Conservation (phyloP, 768 basidiomycete genomes). For the Wakefieldia striispora region DNA sequence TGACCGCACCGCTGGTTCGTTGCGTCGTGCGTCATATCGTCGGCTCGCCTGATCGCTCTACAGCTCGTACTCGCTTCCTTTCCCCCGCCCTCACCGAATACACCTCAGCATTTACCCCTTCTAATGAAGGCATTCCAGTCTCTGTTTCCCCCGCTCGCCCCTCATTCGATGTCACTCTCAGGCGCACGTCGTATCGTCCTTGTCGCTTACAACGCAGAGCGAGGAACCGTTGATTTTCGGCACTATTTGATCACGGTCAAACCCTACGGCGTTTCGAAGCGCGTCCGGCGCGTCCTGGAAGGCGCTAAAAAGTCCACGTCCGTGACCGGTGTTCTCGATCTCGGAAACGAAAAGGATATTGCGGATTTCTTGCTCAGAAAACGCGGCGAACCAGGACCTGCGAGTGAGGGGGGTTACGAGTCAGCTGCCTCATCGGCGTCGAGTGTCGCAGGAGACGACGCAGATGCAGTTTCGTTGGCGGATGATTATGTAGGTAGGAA, state of each 20-base stretch:
- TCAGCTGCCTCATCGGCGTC: slow-evolving; percentile 78
- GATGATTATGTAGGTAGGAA: slow-evolving; percentile 94
- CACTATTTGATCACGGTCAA: slow-evolving; percentile 96
- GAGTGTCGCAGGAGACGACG: slow-evolving; percentile 84
- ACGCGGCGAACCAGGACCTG: slow-evolving; percentile 55
- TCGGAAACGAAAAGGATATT: slow-evolving; percentile 90
- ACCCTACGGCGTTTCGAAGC: slow-evolving; percentile 89
- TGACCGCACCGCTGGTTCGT: slow-evolving; percentile 86
- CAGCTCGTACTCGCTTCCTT: slow-evolving; percentile 89
- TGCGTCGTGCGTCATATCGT: neutral
- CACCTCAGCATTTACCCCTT: slow-evolving; percentile 82
- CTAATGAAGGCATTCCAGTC: slow-evolving; percentile 96
- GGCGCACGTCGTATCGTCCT: slow-evolving; percentile 94
- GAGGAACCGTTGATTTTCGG: slow-evolving; percentile 85
- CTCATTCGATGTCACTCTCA: slow-evolving; percentile 74
- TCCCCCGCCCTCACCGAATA: slow-evolving; percentile 68
- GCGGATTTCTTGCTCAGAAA: slow-evolving; percentile 89
- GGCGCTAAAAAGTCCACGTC: slow-evolving; percentile 40
- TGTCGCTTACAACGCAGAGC: slow-evolving; percentile 84
- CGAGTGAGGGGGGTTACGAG: slow-evolving; percentile 67
- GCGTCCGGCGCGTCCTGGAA: slow-evolving; percentile 84
- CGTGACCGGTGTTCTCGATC: slow-evolving; percentile 56
- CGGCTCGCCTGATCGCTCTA: neutral
- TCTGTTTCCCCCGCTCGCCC: slow-evolving; percentile 90
- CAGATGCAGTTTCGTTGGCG: slow-evolving; percentile 74